A percentile compares a stretch with the other conserved stretches of the same genome.
Conservation (phyloP, 2,329 filamentous ascomycete genomes). For the Colletotrichum sp. region DNA sequence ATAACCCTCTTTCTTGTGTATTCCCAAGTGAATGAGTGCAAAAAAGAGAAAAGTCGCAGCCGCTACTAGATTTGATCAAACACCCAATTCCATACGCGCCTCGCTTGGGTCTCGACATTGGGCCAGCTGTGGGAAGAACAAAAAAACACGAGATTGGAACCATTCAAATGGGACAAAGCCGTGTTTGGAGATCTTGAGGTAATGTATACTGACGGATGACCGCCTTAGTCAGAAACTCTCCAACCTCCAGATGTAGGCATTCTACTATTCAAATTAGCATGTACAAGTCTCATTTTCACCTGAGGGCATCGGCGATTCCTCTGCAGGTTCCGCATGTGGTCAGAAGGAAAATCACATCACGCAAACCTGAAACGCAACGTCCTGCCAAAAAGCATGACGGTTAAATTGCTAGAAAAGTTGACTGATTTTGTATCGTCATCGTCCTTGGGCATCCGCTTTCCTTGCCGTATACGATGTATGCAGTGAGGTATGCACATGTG, state of each 20-base stretch:
- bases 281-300: not conserved
- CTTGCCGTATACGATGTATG: not conserved
- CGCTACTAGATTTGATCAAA: not conserved
- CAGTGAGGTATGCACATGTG: not conserved
- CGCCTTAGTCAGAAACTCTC: not conserved
- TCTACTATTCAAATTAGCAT: accelerated
- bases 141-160: not conserved
- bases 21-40: not conserved
- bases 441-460: accelerated
- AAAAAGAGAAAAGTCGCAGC: not conserved
- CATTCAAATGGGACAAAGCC: not conserved
- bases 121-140: accelerated
- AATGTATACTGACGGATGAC: not conserved
- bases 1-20: not conserved
- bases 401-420: not conserved
- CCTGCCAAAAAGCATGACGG: accelerated
- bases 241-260: accelerated
- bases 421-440: not conserved
- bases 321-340: not conserved
- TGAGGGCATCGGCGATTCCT: not conserved
- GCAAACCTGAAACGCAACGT: not conserved
- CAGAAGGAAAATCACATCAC: not conserved
- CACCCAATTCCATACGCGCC: accelerated
- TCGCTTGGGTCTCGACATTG: not conserved
- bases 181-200: not conserved